Conservation (phyloP, 441 rosid genomes). For the Pelargonium myrrhifolium region DNA sequence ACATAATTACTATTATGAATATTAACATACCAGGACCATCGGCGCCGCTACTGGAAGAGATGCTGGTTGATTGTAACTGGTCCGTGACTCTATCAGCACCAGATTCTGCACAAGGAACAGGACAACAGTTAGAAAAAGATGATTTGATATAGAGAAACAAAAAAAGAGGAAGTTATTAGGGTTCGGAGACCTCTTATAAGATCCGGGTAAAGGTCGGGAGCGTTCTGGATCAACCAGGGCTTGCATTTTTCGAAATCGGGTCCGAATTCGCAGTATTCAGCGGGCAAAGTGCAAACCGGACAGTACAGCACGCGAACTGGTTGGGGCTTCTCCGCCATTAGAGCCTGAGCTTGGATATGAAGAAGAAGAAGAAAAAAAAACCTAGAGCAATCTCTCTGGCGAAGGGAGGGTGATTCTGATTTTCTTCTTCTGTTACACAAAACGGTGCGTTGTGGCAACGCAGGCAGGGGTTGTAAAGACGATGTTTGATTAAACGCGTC, state of each 20-base stretch:
- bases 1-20: not conserved
- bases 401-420: not conserved
- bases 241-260: constrained; percentile 86
- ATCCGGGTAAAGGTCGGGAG: constrained; percentile 81
- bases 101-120: constrained; percentile 26
- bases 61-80: constrained; percentile 31
- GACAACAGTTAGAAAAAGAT: not conserved
- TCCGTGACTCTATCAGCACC: constrained; percentile 39
- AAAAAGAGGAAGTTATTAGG: not conserved
- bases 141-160: not conserved
- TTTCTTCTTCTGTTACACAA: not conserved
- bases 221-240: constrained; percentile 82
- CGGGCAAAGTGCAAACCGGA: constrained; percentile 64
- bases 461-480: no score
- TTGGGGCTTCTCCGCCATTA: constrained; percentile 74
- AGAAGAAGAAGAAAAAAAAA: not conserved
- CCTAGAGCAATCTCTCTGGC: not conserved
- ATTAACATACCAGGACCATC: constrained; percentile 1
- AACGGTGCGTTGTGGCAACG: no score
- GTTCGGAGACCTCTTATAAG: constrained; percentile 16
- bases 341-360: not conserved
- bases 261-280: constrained; percentile 87
- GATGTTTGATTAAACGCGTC: no score
- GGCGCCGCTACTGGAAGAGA: constrained; percentile 20
- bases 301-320: constrained; percentile 72